Base-by-base conservation (phyloP, 2,329 filamentous ascomycete genomes). In the Raffaelea ambrosiae region DNA sequence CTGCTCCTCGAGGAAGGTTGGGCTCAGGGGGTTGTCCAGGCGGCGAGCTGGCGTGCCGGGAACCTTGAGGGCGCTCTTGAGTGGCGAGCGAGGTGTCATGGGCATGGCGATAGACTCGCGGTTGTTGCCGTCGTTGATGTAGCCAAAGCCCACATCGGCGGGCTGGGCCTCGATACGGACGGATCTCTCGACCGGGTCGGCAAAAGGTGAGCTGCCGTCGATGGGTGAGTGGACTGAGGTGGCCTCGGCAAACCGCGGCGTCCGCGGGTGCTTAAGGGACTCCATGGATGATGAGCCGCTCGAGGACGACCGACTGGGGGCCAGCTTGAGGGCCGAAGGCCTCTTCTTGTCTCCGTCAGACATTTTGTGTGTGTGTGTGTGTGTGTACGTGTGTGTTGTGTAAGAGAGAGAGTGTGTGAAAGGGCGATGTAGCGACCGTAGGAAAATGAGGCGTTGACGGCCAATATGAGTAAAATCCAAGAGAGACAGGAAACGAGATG, bases 71-170 rank as follows among this genome's bases (percentile, higher is more conserved):
- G 89, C 90, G 66, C 88, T 95, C 74, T 93, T 95, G 58, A 95
- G 77, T 7, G 88, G 88, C 19, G 86, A 85, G 58, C 76, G 83
- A 46, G 88, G 87, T 35, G 83, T 79, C 72, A 77, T 78, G 51
- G 76, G 83, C 62, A 78, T 73, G 54, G 73, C 73, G 59, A 82
- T 74, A 51, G 74, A 68, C 57, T 82, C 71, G 63, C 71, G 68
- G 68, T 71, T 63, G 23, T 69, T 63, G 53, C 73, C 68, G 57
- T 74, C 74, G 58, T 79, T 75, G 61, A 96, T 86, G 69, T 95
- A 96, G 63, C 90, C 89, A 66, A 97, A 96, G 55, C 90, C 90
- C 55, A 95, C 79, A 68, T 95, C 89, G 50, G 83, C 86, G 29
- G 90, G 86, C 62, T 88, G 84, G 47, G 82, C 70, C 63, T 85